Conservation (phyloP, 1,284 basidiomycete species). For the Rugiboletus extremiorientalis region DNA sequence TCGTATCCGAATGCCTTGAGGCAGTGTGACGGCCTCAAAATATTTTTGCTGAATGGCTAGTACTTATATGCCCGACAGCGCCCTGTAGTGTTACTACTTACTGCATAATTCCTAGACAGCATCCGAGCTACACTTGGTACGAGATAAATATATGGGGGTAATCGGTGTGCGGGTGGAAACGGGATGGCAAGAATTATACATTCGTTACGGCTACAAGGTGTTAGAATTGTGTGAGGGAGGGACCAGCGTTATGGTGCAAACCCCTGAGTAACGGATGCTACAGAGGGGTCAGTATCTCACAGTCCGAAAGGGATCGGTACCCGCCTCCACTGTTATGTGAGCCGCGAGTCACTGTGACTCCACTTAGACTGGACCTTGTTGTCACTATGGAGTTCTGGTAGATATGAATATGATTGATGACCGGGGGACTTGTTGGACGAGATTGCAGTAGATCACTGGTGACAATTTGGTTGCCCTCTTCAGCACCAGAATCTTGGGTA, state of each 20-base stretch:
- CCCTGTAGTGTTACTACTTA: no score
- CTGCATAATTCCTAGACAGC: no score
- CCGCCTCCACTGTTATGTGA: constrained; percentile 7
- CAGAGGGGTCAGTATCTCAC: not conserved
- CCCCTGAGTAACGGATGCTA: constrained; percentile 3
- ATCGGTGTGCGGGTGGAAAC: not conserved
- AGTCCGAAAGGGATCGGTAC: not conserved
- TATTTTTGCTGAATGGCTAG: not conserved
- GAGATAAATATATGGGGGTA: not conserved
- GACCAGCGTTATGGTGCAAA: not conserved
- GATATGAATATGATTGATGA: not conserved
- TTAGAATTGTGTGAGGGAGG: no score
- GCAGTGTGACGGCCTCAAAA: not conserved
- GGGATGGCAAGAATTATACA: not conserved
- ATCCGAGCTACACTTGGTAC: not conserved
- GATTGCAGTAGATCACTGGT: not conserved
- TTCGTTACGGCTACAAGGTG: not conserved
- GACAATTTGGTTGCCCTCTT: not conserved
- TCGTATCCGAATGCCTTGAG: not conserved
- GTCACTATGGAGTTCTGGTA: constrained; percentile 7
- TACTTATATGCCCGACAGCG: no score
- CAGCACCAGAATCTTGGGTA: not conserved
- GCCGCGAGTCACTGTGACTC: not conserved
- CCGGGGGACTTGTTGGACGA: not conserved
- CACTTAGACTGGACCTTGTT: not conserved